Base-by-base conservation (phyloP, 2,329 filamentous ascomycete genomes). In the Paecilomyces variotii region DNA sequence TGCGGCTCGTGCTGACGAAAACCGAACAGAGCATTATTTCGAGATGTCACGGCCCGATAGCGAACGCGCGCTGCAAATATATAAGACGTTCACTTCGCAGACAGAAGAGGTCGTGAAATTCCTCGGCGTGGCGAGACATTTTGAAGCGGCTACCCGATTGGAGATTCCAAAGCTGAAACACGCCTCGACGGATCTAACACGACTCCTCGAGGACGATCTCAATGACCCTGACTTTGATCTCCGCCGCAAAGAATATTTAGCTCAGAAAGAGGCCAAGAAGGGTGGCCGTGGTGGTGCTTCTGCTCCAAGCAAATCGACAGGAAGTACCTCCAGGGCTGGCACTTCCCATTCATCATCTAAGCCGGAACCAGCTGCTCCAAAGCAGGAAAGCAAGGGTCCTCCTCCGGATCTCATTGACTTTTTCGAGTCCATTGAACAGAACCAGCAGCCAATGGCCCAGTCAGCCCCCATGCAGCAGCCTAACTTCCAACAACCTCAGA, bases 121-220 rank as follows among this genome's bases (percentile, higher is more conserved):
- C 69, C 83, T 99, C 53, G 87, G 87, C 65, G 82, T 93, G 51
- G 94, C 94, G 52, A 85, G 93, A 62, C 88, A 94, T 70, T 94
- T 93, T 71, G 91, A 97, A 75, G 88, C 92, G 70, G 90, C 92
- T 63, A 99, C 94, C 4, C 83, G 93, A 61, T 84, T 99, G 45
- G 91, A 97, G 69, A 95, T 99, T 6, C 94, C 94, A 9, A 97
- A 96, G 78, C 82, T 99, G 64, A 97, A 97, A 78, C 94, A 99
- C 72, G 94, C 94, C 4, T 95, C 94, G 0, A 92, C 95, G 1
- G 96, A 94, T 70, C 77, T 99, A 56, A 90, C 90, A 14, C 87
- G 87, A 27, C 91, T 96, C 58, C 82, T 99, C 27, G 91, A 97
- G 72, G 94, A 99, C 65, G 97, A 99, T 70, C 79, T 99, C 53